Conservation (phyloP, 2,329 filamentous ascomycete genomes). For the Sodiomyces alkalinus region DNA sequence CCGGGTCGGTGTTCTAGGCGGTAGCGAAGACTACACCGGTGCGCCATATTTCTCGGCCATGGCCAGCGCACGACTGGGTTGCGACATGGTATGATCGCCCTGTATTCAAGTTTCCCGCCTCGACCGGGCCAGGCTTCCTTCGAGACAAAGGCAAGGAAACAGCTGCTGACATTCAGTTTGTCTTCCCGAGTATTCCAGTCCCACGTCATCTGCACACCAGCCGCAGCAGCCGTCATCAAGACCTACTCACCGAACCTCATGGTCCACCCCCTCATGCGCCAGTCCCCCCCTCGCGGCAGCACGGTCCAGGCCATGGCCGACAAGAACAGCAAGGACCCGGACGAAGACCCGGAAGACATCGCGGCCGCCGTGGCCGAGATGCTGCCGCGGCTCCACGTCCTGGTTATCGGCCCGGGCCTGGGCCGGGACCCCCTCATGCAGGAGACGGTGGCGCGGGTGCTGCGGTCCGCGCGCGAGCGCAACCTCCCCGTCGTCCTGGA, state of each 20-base stretch:
- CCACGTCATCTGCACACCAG: constrained; percentile 90
- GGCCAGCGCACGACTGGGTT: constrained; percentile 80
- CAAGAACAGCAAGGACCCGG: constrained; percentile 19
- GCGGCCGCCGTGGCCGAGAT: constrained; percentile 59
- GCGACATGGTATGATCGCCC: constrained; percentile 63
- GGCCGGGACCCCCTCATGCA: constrained; percentile 86
- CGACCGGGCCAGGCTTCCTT: too few species aligned
- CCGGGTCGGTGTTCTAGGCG: constrained; percentile 83
- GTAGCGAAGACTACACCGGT: constrained; percentile 90
- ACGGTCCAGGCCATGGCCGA: constrained; percentile 27
- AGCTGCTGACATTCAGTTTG: not conserved
- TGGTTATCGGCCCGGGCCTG: constrained; percentile 85
- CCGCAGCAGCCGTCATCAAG: constrained; percentile 80
- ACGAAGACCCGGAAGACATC: constrained; percentile 44
- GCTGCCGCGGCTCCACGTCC: constrained; percentile 74
- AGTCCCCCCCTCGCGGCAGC: constrained; percentile 30
- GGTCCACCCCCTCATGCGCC: constrained; percentile 92
- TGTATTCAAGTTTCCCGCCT: not conserved
- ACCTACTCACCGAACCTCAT: constrained; percentile 96
- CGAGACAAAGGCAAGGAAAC: too few species aligned
- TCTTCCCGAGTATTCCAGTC: too few species aligned
- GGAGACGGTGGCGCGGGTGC: constrained; percentile 63
- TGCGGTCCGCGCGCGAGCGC: constrained; percentile 58
- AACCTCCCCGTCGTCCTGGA: constrained; percentile 76
- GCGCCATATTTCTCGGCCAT: constrained; percentile 97